Evolutionary conservation across 306 rosid species (phyloP).

Genomic region (Dalbergia cultrata): DNA sequence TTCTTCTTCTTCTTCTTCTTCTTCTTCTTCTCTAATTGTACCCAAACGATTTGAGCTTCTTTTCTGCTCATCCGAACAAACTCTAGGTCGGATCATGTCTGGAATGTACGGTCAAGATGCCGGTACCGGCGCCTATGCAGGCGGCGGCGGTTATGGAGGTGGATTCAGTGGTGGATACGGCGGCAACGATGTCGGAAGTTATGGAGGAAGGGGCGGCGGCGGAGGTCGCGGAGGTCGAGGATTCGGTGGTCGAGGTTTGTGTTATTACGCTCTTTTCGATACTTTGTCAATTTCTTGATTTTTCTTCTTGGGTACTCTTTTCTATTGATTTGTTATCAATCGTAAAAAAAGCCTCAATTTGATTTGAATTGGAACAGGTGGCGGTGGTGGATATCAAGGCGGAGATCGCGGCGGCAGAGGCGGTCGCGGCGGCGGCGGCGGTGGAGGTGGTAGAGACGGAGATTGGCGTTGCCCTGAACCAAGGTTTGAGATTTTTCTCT

Average conservation of each 20-base stretch:
- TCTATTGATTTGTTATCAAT: not conserved
- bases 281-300: not conserved
- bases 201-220: conserved; percentile 49
- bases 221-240: conserved; percentile 68
- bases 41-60: not conserved
- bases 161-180: conserved; percentile 53
- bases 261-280: not conserved
- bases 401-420: conserved; percentile 89
- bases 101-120: conserved; percentile 92
- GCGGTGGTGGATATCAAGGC: conserved; percentile 76
- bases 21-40: not conserved
- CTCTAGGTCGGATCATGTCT: conserved; percentile 78
- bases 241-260: conserved; percentile 83
- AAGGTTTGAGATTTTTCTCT: conserved; percentile 52
- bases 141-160: conserved; percentile 43
- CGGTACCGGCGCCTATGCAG: conserved; percentile 68
- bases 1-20: not conserved
- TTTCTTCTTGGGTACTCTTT: too few species aligned
- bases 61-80: not conserved
- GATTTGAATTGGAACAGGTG: conserved; percentile 59
- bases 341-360: not conserved
- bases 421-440: conserved; percentile 64
- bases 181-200: conserved; percentile 52
- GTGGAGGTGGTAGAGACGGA: conserved; percentile 96
- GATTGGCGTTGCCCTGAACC: conserved; percentile 98